Evolutionary conservation across 345 rosid species (phyloP).

Genomic region (Laguncularia racemosa): DNA sequence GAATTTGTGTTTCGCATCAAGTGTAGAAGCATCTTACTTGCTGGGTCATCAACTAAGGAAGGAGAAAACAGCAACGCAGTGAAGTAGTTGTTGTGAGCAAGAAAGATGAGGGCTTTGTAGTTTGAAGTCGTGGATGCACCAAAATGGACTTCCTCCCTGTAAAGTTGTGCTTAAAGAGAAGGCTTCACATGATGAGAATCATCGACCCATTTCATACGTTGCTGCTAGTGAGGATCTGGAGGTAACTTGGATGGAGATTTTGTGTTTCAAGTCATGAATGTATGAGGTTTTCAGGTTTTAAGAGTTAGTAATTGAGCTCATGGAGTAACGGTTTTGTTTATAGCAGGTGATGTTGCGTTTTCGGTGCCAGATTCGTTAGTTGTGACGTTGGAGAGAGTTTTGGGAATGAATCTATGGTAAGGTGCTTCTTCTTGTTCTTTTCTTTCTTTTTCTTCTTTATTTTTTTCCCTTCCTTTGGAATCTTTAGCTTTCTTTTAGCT

Average conservation of each 20-base stretch:
- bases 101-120: conserved; percentile 43
- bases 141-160: conserved; percentile 84
- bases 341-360: conserved; percentile 77
- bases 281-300: neutral
- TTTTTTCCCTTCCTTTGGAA: neutral
- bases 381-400: conserved; percentile 90
- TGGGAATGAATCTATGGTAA: conserved; percentile 91
- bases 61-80: conserved; percentile 16
- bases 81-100: conserved; percentile 30
- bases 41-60: conserved; percentile 40
- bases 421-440: conserved; percentile 14
- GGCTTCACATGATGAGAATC: conserved; percentile 61
- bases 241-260: conserved; percentile 27
- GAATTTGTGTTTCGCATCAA: conserved; percentile 34
- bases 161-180: conserved; percentile 71
- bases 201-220: conserved; percentile 66
- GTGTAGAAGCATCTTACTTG: conserved; percentile 53
- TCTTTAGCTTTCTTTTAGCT: no score
- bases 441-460: neutral
- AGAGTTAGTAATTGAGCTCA: conserved; percentile 4
- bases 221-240: conserved; percentile 90
- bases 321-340: conserved; percentile 1
- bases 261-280: neutral
- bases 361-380: conserved; percentile 83
- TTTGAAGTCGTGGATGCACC: conserved; percentile 91